Conservation (phyloP, 73 alveolate species). For the Paramecium octaurelia region DNA sequence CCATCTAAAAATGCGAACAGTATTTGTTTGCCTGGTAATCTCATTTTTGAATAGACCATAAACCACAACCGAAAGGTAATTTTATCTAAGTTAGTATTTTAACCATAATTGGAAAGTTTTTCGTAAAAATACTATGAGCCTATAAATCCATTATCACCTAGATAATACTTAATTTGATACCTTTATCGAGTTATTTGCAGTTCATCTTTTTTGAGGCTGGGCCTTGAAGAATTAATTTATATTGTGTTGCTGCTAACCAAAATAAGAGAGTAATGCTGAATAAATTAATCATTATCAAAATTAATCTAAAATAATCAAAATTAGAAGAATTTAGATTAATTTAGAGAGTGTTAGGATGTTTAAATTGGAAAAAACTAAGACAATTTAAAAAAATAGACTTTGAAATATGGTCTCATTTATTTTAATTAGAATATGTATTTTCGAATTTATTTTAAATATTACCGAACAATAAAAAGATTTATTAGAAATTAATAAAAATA, state of each 20-base stretch:
- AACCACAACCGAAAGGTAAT: background rate
- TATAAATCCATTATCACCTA: background rate
- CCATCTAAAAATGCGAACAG: background rate
- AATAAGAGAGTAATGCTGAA: background rate
- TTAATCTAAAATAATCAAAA: background rate
- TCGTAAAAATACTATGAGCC: background rate
- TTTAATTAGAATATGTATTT: too few relatives aligned
- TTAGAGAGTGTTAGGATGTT: background rate
- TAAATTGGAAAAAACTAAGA: background rate
- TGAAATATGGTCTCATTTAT: background rate
- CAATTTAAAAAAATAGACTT: background rate
- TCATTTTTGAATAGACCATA: background rate
- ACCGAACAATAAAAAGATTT: background rate
- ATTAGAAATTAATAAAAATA: background rate
- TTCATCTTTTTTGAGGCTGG: background rate
- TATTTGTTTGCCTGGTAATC: background rate
- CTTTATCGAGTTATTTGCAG: background rate
- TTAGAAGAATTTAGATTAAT: background rate
- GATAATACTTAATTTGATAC: background rate
- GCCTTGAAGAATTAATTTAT: background rate
- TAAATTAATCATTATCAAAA: background rate
- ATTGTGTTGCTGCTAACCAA: background rate
- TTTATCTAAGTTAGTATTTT: background rate
- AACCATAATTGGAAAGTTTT: background rate
- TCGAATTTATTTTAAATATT: background rate